Evolutionary conservation across 768 basidiomycete genomes (phyloP).

Genomic region (Lactifluus piperatus): DNA sequence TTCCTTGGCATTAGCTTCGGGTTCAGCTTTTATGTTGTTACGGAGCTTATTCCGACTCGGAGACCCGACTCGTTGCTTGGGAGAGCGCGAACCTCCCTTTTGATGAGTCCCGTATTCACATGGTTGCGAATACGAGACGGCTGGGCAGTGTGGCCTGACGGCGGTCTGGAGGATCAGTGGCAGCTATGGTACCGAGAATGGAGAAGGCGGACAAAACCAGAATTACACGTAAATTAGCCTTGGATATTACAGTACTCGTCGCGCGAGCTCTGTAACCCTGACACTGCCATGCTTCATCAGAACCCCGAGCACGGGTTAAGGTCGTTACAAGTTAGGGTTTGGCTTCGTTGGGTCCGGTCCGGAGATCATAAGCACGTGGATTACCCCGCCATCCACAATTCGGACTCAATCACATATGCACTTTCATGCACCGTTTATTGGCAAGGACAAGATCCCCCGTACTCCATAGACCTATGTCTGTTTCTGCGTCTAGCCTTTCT

Average conservation of each 20-base stretch:
- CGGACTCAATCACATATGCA: not conserved
- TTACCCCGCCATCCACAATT: too few species aligned
- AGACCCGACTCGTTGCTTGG: slow-evolving; percentile 50
- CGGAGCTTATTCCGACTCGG: slow-evolving; percentile 49
- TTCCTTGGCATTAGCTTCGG: slow-evolving; percentile 54
- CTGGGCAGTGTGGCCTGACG: slow-evolving; percentile 74
- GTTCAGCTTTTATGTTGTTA: slow-evolving; percentile 40
- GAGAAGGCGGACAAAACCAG: slow-evolving; percentile 31
- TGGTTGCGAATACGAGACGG: slow-evolving; percentile 76
- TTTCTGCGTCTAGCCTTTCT: slow-evolving; percentile 19
- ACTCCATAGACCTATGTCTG: not conserved
- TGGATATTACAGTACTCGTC: not conserved
- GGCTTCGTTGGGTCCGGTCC: not conserved
- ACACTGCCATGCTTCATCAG: not conserved
- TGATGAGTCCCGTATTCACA: slow-evolving; percentile 46
- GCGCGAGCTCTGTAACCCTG: not conserved
- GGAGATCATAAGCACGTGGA: too few species aligned
- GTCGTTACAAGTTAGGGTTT: not conserved
- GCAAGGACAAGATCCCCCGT: not conserved
- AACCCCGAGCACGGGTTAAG: not conserved
- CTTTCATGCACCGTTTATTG: not conserved
- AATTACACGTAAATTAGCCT: slow-evolving; percentile 3
- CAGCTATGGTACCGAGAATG: slow-evolving; percentile 51
- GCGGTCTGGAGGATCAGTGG: slow-evolving; percentile 71
- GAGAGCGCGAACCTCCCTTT: slow-evolving; percentile 35